These are phyloP conservation scores for Trichoderma sp. DNA, from an alignment of 2,329 filamentous ascomycete genomes.

Conservation along the genomic window DNA sequence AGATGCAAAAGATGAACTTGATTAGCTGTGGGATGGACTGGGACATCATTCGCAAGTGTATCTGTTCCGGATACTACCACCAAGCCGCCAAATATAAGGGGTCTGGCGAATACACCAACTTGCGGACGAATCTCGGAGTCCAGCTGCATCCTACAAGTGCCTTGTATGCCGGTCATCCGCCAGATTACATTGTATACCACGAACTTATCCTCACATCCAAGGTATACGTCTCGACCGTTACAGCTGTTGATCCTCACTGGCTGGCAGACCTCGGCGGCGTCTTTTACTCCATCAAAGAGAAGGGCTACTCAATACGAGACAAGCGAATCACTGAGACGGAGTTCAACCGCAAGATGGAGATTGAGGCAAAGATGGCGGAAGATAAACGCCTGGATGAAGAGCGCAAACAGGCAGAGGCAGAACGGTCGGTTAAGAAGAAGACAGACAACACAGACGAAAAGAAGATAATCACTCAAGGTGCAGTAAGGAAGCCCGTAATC, in stretches of 20 bases:
- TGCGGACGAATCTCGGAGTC: constrained; percentile 90
- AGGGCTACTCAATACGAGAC: constrained; percentile 86
- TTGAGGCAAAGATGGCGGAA: constrained; percentile 87
- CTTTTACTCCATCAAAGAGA: constrained; percentile 97
- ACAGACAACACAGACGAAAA: constrained; percentile 43
- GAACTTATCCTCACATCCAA: constrained; percentile 95
- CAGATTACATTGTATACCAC: constrained; percentile 97
- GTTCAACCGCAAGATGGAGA: constrained; percentile 90
- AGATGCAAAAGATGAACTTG: constrained; percentile 86
- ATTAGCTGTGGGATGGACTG: constrained; percentile 92
- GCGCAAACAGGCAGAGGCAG: constrained; percentile 52
- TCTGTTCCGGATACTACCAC: constrained; percentile 97
- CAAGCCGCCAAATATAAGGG: constrained; percentile 96
- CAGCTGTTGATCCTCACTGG: constrained; percentile 95
- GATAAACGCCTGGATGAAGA: constrained; percentile 72
- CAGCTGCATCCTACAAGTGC: constrained; percentile 93
- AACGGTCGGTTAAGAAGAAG: constrained; percentile 46
- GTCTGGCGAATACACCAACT: constrained; percentile 95
- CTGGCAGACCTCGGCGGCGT: constrained; percentile 94
- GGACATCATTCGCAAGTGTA: constrained; percentile 93
- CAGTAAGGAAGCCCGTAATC: constrained; percentile 61
- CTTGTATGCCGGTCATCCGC: constrained; percentile 90
- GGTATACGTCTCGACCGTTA: constrained; percentile 98
- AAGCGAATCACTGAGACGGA: constrained; percentile 87
- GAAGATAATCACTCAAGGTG: constrained; percentile 63